phyloP scores from a whole-genome alignment of 352 stramenopile species.

The Pythium plurisporium region DNA sequence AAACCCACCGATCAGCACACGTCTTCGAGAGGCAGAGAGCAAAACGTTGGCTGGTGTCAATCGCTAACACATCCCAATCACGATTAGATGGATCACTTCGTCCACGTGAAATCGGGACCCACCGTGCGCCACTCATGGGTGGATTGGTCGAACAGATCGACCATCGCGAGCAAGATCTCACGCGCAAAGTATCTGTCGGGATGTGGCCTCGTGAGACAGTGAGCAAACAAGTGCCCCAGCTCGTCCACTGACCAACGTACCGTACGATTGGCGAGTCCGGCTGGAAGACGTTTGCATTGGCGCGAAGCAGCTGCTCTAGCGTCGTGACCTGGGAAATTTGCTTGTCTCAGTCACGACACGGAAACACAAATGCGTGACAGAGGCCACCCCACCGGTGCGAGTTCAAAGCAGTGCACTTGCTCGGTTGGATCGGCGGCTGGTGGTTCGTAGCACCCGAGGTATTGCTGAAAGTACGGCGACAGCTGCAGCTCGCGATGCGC shows the following conservation, averaged over 20 bases:
- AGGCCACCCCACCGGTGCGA: slow-evolving; percentile 10
- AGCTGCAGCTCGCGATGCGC: slow-evolving; percentile 13
- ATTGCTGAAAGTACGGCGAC: slow-evolving; percentile 24
- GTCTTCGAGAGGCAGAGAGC: slow-evolving; percentile 12
- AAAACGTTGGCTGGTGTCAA: slow-evolving; percentile 19
- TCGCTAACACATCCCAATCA: too few species aligned
- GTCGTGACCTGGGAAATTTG: neutral
- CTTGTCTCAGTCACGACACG: neutral
- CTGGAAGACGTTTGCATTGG: neutral
- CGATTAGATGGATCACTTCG: too few species aligned
- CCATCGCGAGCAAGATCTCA: slow-evolving; percentile 22
- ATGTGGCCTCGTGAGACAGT: neutral
- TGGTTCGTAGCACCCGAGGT: slow-evolving; percentile 7
- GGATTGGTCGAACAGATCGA: slow-evolving; percentile 29
- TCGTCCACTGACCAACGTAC: slow-evolving; percentile 2
- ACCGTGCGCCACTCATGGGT: slow-evolving; percentile 19
- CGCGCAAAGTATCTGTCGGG: slow-evolving; percentile 15
- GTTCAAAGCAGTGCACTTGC: slow-evolving; percentile 23
- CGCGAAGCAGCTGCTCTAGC: slow-evolving; percentile 1
- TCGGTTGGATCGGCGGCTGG: neutral
- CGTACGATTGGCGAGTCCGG: slow-evolving; percentile 1
- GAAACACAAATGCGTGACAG: neutral
- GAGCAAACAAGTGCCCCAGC: neutral
- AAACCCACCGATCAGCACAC: slow-evolving; percentile 20
- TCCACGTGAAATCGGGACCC: too few species aligned